Percentiles rank a stretch among this genome's conserved stretches.
These are phyloP conservation scores for Pleurotus salmoneostramineus DNA, from an alignment of 768 basidiomycete species.

Conservation along the genomic window DNA sequence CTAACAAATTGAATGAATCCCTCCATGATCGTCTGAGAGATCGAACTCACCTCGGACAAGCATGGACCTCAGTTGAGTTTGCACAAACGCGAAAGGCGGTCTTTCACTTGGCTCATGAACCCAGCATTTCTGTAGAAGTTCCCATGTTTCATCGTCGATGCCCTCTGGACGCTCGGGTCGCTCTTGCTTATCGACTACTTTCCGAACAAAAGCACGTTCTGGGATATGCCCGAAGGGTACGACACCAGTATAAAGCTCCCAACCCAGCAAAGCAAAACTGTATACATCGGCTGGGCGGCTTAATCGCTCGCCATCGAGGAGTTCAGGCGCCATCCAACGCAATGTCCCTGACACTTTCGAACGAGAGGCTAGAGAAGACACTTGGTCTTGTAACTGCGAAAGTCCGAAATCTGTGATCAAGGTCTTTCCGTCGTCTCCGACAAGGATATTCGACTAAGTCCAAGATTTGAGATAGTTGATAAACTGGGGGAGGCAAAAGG, in stretches of 20 bases:
- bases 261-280: conserved; percentile 34
- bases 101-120: conserved; percentile 15
- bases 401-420: conserved; percentile 46
- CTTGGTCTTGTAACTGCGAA: conserved; percentile 29
- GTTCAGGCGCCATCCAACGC: conserved; percentile 36
- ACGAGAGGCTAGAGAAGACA: conserved; percentile 11
- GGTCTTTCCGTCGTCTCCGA: conserved; percentile 28
- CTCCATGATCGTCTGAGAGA: no score
- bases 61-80: background rate
- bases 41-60: background rate
- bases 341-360: conserved; percentile 29
- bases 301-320: conserved; percentile 20
- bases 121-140: conserved; percentile 19
- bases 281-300: conserved; percentile 33
- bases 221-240: conserved; percentile 17
- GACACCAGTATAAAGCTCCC: conserved; percentile 38
- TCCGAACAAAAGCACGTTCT: conserved; percentile 9
- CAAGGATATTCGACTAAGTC: conserved; percentile 41
- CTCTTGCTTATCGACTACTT: conserved; percentile 14
- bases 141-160: conserved; percentile 17
- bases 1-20: no score
- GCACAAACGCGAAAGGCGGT: conserved; percentile 13
- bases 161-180: conserved; percentile 17
- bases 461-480: no score
- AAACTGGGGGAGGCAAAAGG: background rate